Evolutionary conservation across 306 rosid genomes (phyloP), one percentile per base, ranked within the genome.

Genomic region (Fragaria iinumae): DNA sequence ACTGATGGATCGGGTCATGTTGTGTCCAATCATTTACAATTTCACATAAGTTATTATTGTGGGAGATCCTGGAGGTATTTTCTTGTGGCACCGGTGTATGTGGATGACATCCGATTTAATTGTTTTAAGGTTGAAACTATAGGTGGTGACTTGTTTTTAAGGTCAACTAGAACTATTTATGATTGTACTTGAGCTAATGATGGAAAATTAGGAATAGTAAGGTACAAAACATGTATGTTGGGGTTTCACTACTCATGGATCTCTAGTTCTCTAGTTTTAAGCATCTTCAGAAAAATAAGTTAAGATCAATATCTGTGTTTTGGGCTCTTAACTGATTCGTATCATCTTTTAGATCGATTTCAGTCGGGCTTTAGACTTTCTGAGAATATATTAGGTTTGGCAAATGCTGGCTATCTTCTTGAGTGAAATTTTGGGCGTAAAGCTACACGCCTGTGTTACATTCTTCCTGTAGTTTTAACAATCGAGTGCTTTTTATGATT

Each of bases 1-100:
- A 73, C 67, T 59, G 82, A 73, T 77, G 39, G 76, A 38, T 57
- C 68, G 29, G n/a, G 67, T 72, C 68, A 4, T 12, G 8, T 2
- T 52, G 53, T 73, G 52, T 25, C 25, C 27, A 0, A 3, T 56
- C 25, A 25, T 34, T 38, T 23, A 50, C 55, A 16, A 50, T 63
- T 79, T 12, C 60, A 14, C 14, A 25, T 18, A 8, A 79, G 43
- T 49, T 25, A 25, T 49, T 25, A 25, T 67, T 48, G 53, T 56
- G 41, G 79, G 50, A 41, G 71, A 73, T 43, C 36, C 73, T 32
- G 12, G 12, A 67, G 53, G 43, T 56, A 56, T 74, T 45, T 56
- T 53, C 44, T 8, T 53, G 18, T 17, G 1, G 29, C 47, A 73
- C 60, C 6, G 27, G 27, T 18, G 41, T 48, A 57, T 13, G 27